Conservation (phyloP, 2,329 filamentous ascomycete genomes). For the Fusarium tricinctum region DNA sequence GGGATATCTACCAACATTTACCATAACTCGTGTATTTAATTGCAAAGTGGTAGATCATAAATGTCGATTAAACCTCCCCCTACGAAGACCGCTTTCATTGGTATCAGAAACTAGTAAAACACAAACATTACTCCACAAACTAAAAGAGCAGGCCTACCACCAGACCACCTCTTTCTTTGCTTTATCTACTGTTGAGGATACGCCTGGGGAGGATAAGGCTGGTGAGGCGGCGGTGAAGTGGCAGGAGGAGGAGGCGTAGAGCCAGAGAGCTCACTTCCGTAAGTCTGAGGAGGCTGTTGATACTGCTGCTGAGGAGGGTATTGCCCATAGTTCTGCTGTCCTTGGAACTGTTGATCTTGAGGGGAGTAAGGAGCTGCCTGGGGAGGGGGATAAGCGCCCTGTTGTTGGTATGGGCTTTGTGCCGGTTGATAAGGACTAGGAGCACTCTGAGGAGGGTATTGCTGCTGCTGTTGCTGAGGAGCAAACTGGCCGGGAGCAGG, state of each 20-base stretch:
- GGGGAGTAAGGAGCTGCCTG: constrained; percentile 39
- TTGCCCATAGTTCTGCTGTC: constrained; percentile 38
- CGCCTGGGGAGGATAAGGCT: constrained; percentile 27
- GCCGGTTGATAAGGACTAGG: constrained; percentile 40
- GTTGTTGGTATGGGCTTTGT: constrained; percentile 51
- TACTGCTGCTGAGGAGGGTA: constrained; percentile 44
- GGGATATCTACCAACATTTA: not conserved
- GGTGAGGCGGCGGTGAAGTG: constrained; percentile 41
- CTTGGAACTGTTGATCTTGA: constrained; percentile 41
- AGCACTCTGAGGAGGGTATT: constrained; percentile 31
- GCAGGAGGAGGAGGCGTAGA: constrained; percentile 29
- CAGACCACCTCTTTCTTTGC: not conserved
- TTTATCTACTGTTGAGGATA: constrained; percentile 19
- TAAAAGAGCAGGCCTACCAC: not conserved
- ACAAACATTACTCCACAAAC: constrained; percentile 23
- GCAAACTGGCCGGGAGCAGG: constrained; percentile 19
- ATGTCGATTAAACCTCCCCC: not conserved
- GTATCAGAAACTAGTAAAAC: constrained; percentile 10
- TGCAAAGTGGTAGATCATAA: constrained; percentile 2
- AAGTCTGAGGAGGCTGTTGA: not conserved
- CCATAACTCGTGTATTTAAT: not conserved
- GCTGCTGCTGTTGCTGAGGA: constrained; percentile 30
- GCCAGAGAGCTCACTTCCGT: constrained; percentile 28
- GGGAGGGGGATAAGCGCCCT: constrained; percentile 47
- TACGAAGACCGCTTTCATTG: not conserved